Conservation (phyloP, 2,329 filamentous ascomycete species). For the Cladophialophora carrionii region DNA sequence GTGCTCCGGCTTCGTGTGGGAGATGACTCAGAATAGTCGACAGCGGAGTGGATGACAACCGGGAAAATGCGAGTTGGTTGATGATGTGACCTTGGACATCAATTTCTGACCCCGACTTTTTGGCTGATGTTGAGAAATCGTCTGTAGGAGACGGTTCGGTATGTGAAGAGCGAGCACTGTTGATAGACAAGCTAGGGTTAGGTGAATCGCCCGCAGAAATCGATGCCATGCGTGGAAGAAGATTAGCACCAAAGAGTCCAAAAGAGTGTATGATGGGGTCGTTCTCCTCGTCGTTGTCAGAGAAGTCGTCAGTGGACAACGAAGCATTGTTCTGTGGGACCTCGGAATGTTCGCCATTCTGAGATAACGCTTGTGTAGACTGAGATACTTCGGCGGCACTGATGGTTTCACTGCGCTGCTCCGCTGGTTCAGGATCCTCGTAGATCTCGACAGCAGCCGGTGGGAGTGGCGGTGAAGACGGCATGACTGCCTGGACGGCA, state of each 20-base stretch:
- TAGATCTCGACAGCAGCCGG: slow-evolving; percentile 62
- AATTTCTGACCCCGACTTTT: slow-evolving; percentile 45
- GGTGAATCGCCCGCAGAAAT: slow-evolving; percentile 71
- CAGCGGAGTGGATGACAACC: slow-evolving; percentile 85
- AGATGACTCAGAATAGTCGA: slow-evolving; percentile 88
- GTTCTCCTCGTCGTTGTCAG: slow-evolving; percentile 88
- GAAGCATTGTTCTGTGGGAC: slow-evolving; percentile 22
- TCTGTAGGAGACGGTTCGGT: slow-evolving; percentile 44
- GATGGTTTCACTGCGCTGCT: slow-evolving; percentile 16
- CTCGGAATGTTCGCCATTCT: slow-evolving; percentile 38
- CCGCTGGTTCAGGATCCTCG: slow-evolving; percentile 60
- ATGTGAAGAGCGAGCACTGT: slow-evolving; percentile 40
- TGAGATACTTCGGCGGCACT: slow-evolving; percentile 21
- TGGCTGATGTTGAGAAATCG: slow-evolving; percentile 40
- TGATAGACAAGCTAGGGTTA: slow-evolving; percentile 27
- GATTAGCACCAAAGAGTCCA: slow-evolving; percentile 82
- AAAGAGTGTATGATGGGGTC: slow-evolving; percentile 92
- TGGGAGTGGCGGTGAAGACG: slow-evolving; percentile 46
- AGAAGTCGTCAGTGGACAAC: slow-evolving; percentile 56
- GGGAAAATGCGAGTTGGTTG: slow-evolving; percentile 94
- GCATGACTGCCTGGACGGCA: slow-evolving; percentile 52
- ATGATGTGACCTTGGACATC: slow-evolving; percentile 75
- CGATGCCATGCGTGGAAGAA: slow-evolving; percentile 79
- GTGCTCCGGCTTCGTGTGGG: slow-evolving; percentile 56
- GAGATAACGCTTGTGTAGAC: slow-evolving; percentile 42